Base-by-base conservation (phyloP, 768 basidiomycete genomes). In the Crepidotus variabilis region DNA sequence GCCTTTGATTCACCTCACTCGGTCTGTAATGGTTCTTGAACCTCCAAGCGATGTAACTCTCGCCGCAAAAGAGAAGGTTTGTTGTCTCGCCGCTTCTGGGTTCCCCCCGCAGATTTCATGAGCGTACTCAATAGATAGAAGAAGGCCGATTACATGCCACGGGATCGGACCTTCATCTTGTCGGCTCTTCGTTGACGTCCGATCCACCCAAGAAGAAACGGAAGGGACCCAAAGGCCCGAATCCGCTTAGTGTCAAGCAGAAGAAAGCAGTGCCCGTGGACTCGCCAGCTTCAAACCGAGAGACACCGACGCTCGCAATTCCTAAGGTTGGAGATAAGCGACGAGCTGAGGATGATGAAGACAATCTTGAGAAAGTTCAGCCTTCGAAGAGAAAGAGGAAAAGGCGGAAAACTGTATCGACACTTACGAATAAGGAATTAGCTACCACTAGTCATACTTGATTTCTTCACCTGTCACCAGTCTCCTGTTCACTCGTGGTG, bases 171-270 rank as follows among this genome's bases (percentile, higher is more conserved):
- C 58, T 70, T 32, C 70, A 76, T 7, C 66, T 78, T 6, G 68
- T 84, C 11, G 67, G 73, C 16, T 57, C 73, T 2, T 71, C 71
- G 13, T 62, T 63, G 34, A 52, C 68, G 23, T 56, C 72, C 50
- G 78, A 80, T 59, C 67, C 69, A 34, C 67, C 70, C n/a, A 72
- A 67, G 11, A 77, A 75, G 59, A 89, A 83, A 67, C 84, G 76
- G 65, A 90, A 82, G 63, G 86, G 84, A 0, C 87, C 88, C 0
- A 95, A 92, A 66, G 92, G 83, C 0, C 94, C 95, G 1, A 98
- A 98, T 73, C 93, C 96, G 7, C 79, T 98, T 2, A 94, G 92
- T 57, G 75, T 95, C 47, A 94, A 93, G 79, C 97, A 94, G 78
- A 95, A 92, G 71, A 84, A 83, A 63, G 49, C 61, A 4, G 63